These are phyloP conservation scores for Pouteria glomerata DNA, from an alignment of 148 eudicot species.

Conservation along the genomic window DNA sequence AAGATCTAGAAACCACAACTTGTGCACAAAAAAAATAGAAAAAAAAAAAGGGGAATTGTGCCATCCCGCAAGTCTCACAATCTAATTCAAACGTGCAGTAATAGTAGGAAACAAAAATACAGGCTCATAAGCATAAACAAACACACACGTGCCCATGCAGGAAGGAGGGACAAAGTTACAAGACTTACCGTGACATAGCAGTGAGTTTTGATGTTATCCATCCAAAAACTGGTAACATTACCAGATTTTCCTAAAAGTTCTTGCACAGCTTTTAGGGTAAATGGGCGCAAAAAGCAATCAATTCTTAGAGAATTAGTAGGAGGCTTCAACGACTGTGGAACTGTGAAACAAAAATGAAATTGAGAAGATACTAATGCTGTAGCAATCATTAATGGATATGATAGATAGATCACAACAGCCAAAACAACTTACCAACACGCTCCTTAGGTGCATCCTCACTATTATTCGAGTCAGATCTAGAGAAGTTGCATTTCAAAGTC, in stretches of 20 bases:
- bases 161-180: background rate
- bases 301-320: conserved; percentile 81
- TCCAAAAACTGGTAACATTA: conserved; percentile 73
- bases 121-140: too few species aligned
- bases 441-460: conserved; percentile 56
- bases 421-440: conserved; percentile 59
- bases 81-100: too few species aligned
- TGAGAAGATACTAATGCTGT: background rate
- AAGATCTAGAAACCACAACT: background rate
- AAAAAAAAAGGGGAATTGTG: too few species aligned
- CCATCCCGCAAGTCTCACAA: too few species aligned
- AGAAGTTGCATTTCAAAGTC: conserved; percentile 37
- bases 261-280: conserved; percentile 93
- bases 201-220: conserved; percentile 97
- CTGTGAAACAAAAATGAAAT: conserved; percentile 31
- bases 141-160: too few species aligned
- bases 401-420: background rate
- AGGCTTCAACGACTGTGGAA: conserved; percentile 62
- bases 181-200: conserved; percentile 78
- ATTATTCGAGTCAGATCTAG: conserved; percentile 43
- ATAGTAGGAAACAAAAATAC: too few species aligned
- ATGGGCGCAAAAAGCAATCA: conserved; percentile 85
- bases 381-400: background rate
- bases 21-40: too few species aligned
- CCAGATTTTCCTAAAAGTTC: conserved; percentile 87